Percentiles rank a stretch among this genome's conserved stretches.
Evolutionary conservation across 257 asterid species (phyloP).

Genomic region (Ophiorrhiza pumila): DNA sequence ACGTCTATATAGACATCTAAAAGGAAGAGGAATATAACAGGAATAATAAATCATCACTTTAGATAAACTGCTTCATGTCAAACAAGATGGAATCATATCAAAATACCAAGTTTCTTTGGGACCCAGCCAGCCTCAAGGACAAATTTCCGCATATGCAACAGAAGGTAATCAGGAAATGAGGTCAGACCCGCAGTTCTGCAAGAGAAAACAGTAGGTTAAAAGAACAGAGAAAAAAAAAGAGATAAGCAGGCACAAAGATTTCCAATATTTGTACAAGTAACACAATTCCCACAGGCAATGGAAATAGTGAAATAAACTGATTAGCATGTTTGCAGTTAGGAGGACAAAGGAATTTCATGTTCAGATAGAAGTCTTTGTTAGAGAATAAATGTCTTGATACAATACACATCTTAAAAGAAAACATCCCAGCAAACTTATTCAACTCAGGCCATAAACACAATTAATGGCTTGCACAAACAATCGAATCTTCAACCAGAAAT

Average conservation of each 20-base stretch:
- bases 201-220: conserved; percentile 14
- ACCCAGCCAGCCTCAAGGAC: conserved; percentile 96
- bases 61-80: conserved; percentile 10
- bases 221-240: background rate
- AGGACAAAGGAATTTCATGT: background rate
- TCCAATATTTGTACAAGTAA: background rate
- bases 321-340: background rate
- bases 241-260: background rate
- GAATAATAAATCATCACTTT: conserved; percentile 13
- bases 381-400: background rate
- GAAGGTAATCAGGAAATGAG: conserved; percentile 92
- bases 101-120: conserved; percentile 86
- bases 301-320: background rate
- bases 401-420: background rate
- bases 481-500: background rate
- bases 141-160: conserved; percentile 92
- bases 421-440: background rate
- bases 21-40: conserved; percentile 22
- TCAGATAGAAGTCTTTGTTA: background rate
- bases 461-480: background rate
- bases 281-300: background rate
- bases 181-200: conserved; percentile 89
- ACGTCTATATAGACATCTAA: conserved; percentile 90
- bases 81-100: conserved; percentile 16
- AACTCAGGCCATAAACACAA: background rate